Evolutionary conservation across 2,329 filamentous ascomycete genomes (phyloP).

Genomic region (Ciborinia camelliae): DNA sequence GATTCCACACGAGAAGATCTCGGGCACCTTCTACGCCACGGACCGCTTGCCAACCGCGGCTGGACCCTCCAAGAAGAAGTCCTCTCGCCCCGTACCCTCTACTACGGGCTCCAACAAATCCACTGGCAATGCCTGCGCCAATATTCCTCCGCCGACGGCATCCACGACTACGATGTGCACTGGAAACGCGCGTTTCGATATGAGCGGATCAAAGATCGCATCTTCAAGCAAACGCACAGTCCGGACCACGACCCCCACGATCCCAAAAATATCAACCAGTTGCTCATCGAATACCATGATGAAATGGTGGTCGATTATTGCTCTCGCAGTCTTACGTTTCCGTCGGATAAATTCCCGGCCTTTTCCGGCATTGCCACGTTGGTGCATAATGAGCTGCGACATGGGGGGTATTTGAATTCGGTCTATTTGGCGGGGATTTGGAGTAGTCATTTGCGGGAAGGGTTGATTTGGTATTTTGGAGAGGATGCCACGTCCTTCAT

Average conservation of each 20-base stretch:
- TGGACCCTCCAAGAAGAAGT: constrained; percentile 10
- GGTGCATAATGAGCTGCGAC: not conserved
- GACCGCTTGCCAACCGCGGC: not conserved
- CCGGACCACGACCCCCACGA: not conserved
- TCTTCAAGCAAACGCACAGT: not conserved
- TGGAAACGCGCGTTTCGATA: not conserved
- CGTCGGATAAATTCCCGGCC: not conserved
- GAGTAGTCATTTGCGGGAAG: not conserved
- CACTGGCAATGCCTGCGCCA: constrained; percentile 6
- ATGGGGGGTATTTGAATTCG: not conserved
- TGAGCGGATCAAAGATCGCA: not conserved
- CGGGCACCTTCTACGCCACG: not conserved
- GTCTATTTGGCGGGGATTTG: not conserved
- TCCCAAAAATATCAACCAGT: not conserved
- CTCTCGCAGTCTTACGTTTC: not conserved
- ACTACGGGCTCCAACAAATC: not conserved
- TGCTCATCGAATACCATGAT: not conserved
- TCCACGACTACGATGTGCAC: not conserved
- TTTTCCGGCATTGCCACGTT: not conserved
- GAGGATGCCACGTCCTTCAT: not conserved
- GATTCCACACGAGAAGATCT: not conserved
- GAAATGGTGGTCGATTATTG: not conserved
- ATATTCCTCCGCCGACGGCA: not conserved
- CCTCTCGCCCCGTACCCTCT: not conserved
- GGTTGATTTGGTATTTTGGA: not conserved